Conservation (phyloP, 2,329 filamentous ascomycete genomes). For the Chaetomium globosum region DNA sequence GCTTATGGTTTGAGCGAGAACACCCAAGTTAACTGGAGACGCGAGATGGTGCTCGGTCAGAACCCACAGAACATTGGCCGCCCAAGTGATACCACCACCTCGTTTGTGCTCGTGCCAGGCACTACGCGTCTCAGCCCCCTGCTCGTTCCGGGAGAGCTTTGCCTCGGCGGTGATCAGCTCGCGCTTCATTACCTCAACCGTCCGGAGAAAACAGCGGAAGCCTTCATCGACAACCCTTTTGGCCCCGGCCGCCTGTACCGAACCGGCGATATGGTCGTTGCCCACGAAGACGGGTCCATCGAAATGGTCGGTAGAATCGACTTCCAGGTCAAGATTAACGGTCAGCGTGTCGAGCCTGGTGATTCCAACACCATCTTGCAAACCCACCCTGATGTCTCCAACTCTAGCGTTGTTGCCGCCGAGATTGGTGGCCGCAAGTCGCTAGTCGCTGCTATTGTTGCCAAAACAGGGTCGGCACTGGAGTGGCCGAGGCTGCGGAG, state of each 20-base stretch:
- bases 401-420: neutral
- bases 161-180: neutral
- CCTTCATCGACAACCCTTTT: constrained; percentile 5
- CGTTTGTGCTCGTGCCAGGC: neutral
- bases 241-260: neutral
- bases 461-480: neutral
- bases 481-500: neutral
- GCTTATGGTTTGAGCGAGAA: neutral
- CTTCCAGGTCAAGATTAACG: constrained; percentile 7
- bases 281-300: constrained; percentile 1
- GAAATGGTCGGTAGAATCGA: constrained; percentile 5
- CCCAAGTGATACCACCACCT: neutral
- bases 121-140: neutral
- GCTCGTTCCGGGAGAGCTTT: constrained; percentile 1
- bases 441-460: constrained; percentile 1
- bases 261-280: neutral
- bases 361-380: neutral
- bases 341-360: neutral
- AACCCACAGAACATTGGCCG: neutral
- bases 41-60: neutral
- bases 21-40: constrained; percentile 1
- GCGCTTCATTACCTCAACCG: neutral
- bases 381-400: neutral
- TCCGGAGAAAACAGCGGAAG: neutral
- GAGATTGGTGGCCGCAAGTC: neutral